Evolutionary conservation across 805 yeast genomes (phyloP).

Genomic region (Starmerella bombi): DNA sequence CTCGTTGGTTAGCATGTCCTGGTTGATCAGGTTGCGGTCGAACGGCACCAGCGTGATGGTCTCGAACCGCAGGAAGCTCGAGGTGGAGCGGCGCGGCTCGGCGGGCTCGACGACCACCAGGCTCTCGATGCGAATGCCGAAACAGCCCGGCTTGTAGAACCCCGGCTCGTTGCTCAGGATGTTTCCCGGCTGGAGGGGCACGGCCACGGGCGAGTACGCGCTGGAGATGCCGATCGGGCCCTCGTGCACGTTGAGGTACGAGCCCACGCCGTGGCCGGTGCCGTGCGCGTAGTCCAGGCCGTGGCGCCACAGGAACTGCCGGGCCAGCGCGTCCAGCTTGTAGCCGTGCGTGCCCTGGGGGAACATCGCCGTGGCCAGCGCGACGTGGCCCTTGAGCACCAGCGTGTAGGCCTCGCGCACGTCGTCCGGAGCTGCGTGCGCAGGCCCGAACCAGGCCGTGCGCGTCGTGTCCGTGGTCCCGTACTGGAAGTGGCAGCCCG

Average conservation of each 20-base stretch:
- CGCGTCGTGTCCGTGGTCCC: conserved; percentile 97
- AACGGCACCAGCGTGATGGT: conserved; percentile 77
- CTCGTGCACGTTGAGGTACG: conserved; percentile 83
- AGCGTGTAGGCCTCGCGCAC: conserved; percentile 60
- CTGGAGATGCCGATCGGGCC: conserved; percentile 70
- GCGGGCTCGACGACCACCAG: conserved; percentile 46
- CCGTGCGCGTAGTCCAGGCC: conserved; percentile 90
- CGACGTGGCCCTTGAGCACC: conserved; percentile 84
- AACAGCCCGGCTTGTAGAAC: conserved; percentile 75
- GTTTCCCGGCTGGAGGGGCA: conserved; percentile 51
- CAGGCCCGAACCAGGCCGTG: conserved; percentile 51
- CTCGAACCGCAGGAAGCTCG: conserved; percentile 54
- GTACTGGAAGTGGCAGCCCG: conserved; percentile 84
- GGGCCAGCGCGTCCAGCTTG: conserved; percentile 65
- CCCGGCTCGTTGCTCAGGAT: conserved; percentile 91
- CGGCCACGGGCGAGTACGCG: conserved; percentile 28
- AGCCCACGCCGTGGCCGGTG: conserved; percentile 95
- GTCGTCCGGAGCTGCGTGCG: conserved; percentile 36
- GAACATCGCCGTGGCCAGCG: conserved; percentile 66
- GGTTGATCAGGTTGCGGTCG: conserved; percentile 62
- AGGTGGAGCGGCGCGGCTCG: conserved; percentile 35
- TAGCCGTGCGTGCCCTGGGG: conserved; percentile 66
- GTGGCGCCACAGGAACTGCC: conserved; percentile 66
- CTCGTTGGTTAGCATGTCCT: conserved; percentile 37
- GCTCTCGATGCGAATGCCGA: conserved; percentile 82